Base-by-base conservation (phyloP, 2,329 filamentous ascomycete species). In the Fusarium pseudoanthophilum region DNA sequence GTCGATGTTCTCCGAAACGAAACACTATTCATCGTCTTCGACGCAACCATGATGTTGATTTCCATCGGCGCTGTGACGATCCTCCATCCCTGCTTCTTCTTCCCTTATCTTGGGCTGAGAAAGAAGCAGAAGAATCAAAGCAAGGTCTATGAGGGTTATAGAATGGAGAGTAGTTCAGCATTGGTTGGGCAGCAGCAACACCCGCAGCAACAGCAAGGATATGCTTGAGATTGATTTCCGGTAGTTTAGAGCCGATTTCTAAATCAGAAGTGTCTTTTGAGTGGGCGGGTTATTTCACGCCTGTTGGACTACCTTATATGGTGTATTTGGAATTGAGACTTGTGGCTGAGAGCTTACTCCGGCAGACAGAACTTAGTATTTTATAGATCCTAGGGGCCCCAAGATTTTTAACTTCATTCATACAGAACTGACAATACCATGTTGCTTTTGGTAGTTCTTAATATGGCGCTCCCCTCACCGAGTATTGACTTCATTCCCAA, bases 1-100 rank as follows among this genome's bases (percentile, higher is more conserved):
- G 51, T 37, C 18, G 59, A 71, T 21, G 73, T 75, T 7, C 48
- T 72, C 16, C 63, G 51, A 21, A 75, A 75, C 16, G 73, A 75
- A 21, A 37, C 73, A 13, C 57, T 74, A 2, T 75, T 75, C 64
- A 45, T 72, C 15, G 67, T 64, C 3, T 53, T 75, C 16, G 73
- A 75, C 6, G 67, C 67, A 7, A 46, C 67, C 1, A 64, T 68
- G 58, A 53, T 75, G 51, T 60, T 75, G 14, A 24, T 75, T 2
- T 70, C 73, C 5, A 73, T 71, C 4, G 63, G 53, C 4, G 46
- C 24, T 1, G 59, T 75, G 7, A 74, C 70, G 1, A 30, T 69
- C 4, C 48, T 75, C 4, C 73, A 75, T 37, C 73, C 73, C 6
- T 60, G 52, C 20, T 30, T 48, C 14, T 75, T 61, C 28, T 75